Evolutionary conservation across 2,329 filamentous ascomycete genomes (phyloP).

Genomic region (Fusarium sarcochroum): DNA sequence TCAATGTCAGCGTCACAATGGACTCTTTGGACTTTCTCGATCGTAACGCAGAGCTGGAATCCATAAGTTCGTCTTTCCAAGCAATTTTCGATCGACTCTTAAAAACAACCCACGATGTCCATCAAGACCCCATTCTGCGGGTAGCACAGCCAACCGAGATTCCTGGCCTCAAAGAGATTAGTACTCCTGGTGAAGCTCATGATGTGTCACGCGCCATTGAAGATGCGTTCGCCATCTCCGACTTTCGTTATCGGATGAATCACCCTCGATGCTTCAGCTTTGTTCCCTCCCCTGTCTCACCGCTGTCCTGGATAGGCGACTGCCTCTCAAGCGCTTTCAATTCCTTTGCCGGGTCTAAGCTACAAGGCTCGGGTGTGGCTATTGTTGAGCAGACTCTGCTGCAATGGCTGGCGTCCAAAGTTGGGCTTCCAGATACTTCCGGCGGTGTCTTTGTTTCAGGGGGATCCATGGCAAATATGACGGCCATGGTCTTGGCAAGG

Average conservation of each 20-base stretch:
- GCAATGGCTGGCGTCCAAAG: constrained; percentile 14
- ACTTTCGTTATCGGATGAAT: constrained; percentile 24
- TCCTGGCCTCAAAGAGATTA: background rate
- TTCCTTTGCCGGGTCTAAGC: constrained; percentile 16
- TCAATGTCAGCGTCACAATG: background rate
- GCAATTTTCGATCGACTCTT: constrained; percentile 13
- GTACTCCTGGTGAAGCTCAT: constrained; percentile 10
- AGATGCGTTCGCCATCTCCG: constrained; percentile 12
- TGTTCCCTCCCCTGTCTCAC: constrained; percentile 8
- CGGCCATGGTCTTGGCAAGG: constrained; percentile 18
- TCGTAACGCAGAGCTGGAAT: constrained; percentile 4
- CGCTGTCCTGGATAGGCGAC: constrained; percentile 19
- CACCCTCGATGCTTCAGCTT: constrained; percentile 19
- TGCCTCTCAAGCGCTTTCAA: constrained; percentile 19
- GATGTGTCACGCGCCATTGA: constrained; percentile 1
- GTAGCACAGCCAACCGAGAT: background rate
- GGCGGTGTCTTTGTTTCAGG: constrained; percentile 22
- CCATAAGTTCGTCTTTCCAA: constrained; percentile 9
- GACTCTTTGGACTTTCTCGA: background rate
- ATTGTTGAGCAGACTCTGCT: constrained; percentile 18
- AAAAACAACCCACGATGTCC: constrained; percentile 4
- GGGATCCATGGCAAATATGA: constrained; percentile 30
- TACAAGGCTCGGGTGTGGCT: constrained; percentile 13
- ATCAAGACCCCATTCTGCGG: background rate
- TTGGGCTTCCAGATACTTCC: constrained; percentile 10